Evolutionary conservation across 2,329 filamentous ascomycete genomes (phyloP), one percentile per base, ranked within the genome.

Genomic region (Lachnellula subtilissima): DNA sequence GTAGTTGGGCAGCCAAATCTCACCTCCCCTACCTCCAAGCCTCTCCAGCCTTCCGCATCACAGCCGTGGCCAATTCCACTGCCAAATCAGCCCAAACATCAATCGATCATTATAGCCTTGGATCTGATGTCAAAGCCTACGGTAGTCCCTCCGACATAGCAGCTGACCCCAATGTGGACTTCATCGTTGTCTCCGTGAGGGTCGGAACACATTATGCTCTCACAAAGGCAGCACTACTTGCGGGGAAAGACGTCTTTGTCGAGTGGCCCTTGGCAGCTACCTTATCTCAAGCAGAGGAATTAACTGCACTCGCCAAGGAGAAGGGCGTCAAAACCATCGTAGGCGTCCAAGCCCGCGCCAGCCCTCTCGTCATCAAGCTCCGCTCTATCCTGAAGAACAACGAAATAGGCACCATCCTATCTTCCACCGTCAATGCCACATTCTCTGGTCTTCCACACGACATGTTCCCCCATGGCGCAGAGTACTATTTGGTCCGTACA

Each of bases 1-100:
- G 65, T 7, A 25, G 52, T 0, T 87, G 83, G 83, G 82, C 81
- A 2, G 73, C 71, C 35, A 62, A 65, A 25, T 81, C 78, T 2
- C 84, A 87, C 63, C 75, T 86, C 0, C 81, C 84, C 0, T 56
- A 36, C 43, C 51, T 63, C 15, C 45, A 45, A 4, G 52, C 53
- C 19, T 61, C 57, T 4, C 52, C 61, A 6, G 64, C 68, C 8
- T 80, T 78, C 64, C 66, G 72, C 25, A 72, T 81, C 54, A 71
- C 72, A 5, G 78, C 77, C 4, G 66, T 81, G 2, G 72, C 74
- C 61, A 81, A 80, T 66, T 77, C 75, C n/a, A 73, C 69, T 14
- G 63, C 71, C 48, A 69, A 70, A 3, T 73, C 74, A 1, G 76
- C 76, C 1, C 61, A 70, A 43, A 69, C 65, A 17, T 73, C 78